phyloP scores from a whole-genome alignment of 2,329 filamentous ascomycete species.

The Stachybotrys elegans region DNA sequence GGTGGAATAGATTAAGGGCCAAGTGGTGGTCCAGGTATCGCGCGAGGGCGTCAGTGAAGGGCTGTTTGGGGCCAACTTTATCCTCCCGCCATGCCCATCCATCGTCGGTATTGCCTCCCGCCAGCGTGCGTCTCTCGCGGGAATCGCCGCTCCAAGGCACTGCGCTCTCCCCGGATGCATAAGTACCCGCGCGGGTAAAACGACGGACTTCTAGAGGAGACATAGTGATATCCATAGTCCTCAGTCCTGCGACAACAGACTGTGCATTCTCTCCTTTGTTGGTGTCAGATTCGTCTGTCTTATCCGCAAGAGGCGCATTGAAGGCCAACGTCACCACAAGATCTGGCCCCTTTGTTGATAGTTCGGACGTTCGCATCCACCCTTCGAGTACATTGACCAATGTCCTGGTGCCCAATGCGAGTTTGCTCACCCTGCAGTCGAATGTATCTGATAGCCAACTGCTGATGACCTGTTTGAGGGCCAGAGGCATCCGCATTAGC shows the following conservation, averaged over 20 bases:
- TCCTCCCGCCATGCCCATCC: conserved; percentile 45
- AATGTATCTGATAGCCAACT: conserved; percentile 49
- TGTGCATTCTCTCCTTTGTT: conserved; percentile 13
- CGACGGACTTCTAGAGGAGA: conserved; percentile 39
- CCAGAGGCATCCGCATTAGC: conserved; percentile 49
- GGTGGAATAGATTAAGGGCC: conserved; percentile 50
- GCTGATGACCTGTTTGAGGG: conserved; percentile 43
- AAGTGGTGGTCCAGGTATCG: conserved; percentile 48
- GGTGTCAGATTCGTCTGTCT: conserved; percentile 2
- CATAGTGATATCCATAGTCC: conserved; percentile 47
- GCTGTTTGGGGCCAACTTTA: conserved; percentile 15
- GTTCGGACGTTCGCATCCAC: conserved; percentile 39
- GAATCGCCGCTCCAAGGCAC: conserved; percentile 24
- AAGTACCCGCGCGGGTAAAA: conserved; percentile 37
- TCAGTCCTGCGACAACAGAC: conserved; percentile 22
- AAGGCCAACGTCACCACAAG: conserved; percentile 48
- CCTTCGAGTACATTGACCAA: conserved; percentile 45
- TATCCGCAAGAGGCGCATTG: conserved; percentile 28
- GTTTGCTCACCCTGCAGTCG: conserved; percentile 49
- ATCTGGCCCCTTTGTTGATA: conserved; percentile 33
- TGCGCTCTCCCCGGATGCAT: conserved; percentile 2
- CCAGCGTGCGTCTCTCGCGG: conserved; percentile 38
- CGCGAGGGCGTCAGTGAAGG: conserved; percentile 47
- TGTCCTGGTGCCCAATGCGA: conserved; percentile 45
- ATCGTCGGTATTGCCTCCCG: conserved; percentile 43